Base-by-base conservation (phyloP, 1,139 yeast genomes). In the Pichia sp. region DNA sequence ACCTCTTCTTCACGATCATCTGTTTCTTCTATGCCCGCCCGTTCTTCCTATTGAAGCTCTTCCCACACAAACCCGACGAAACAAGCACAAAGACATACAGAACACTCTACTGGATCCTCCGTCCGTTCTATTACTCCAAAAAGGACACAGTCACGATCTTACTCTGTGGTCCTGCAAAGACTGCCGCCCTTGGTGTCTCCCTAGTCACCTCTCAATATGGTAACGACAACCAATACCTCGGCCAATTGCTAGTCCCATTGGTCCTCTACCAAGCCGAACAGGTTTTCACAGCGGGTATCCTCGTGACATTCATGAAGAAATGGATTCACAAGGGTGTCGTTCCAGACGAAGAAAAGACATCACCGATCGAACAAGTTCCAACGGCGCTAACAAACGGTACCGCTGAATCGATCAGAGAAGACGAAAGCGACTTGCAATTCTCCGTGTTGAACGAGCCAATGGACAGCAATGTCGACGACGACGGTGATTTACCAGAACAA, bases 151-250 rank as follows among this genome's bases (percentile, higher is more conserved):
- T 87, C 30, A 77, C 93, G 4, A 75, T 89, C 41, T 76, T 89
- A 83, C 75, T 88, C 48, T 88, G 96, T 66, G 96, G 96, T 7
- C 94, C 96, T 2, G 96, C 96, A 4, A 89, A 89, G 63, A 88
- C 96, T 0, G 96, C 96, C 0, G 96, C 96, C 0, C 71, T 89
- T 45, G 96, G 96, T 39, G 95, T 89, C 1, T 85, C 96, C 1
- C 71, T 89, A 47, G 73, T 86, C 10, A 72, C 89, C 1, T 79
- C 96, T 0, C 96, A 89, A 64, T 89, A 87, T 62, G 94, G 95
- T 9, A 67, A 79, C 5, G 59, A 73, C 42, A 77, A 77, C 54
- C 74, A 75, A 7, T 71, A 79, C 53, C 69, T 88, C 53, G 96
- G 96, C 21, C 77, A 79, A 47, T 67, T 89, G 36, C 69, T 90